Conservation (phyloP, 2,329 filamentous ascomycete species). For the Davidsoniella eucalypti region DNA sequence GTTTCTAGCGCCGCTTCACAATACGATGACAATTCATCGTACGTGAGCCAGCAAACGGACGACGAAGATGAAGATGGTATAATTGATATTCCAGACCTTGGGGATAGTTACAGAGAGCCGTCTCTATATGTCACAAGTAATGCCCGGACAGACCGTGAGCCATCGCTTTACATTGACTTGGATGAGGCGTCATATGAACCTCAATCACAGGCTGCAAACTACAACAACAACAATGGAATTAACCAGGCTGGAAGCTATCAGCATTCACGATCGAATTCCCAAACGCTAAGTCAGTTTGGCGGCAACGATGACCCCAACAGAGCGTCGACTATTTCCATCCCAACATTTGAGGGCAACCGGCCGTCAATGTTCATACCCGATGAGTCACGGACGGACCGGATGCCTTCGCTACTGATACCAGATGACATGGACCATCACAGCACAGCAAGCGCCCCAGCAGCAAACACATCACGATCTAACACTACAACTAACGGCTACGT, state of each 20-base stretch:
- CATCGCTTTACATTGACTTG: conserved; percentile 11
- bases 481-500: not conserved
- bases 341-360: conserved; percentile 8
- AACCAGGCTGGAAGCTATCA: not conserved
- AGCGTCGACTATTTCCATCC: conserved; percentile 10
- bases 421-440: conserved; percentile 11
- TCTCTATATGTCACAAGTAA: conserved; percentile 11
- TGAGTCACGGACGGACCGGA: conserved; percentile 10
- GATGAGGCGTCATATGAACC: conserved; percentile 8
- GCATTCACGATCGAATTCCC: conserved; percentile 4
- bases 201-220: conserved; percentile 7
- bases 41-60: not conserved
- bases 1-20: too few species aligned
- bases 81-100: conserved; percentile 11
- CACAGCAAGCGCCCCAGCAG: not conserved
- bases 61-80: conserved; percentile 12
- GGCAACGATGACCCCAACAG: not conserved
- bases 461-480: not conserved
- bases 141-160: conserved; percentile 9
- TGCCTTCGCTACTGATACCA: conserved; percentile 10
- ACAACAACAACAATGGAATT: not conserved
- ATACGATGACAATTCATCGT: not conserved
- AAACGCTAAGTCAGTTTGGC: not conserved
- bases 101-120: conserved; percentile 10
- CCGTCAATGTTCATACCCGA: conserved; percentile 11